Base-by-base conservation (phyloP, 2,329 filamentous ascomycete genomes). In the Dothidotthia symphoricarpi region DNA sequence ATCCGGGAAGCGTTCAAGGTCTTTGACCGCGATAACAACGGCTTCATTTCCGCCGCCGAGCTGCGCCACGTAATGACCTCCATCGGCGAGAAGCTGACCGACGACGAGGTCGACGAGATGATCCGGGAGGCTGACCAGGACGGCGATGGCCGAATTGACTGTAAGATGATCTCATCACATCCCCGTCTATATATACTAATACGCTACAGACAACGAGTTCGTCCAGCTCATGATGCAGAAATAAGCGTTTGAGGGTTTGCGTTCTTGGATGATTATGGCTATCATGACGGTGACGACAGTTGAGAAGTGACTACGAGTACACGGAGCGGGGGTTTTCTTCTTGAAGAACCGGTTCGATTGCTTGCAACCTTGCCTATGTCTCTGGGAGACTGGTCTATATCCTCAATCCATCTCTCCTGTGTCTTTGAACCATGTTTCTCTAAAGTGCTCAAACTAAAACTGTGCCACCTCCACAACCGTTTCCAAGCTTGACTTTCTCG, bases 1-100 rank as follows among this genome's bases (percentile, higher is more conserved):
- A 81, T 83, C 61, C 73, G 76, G 53, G 77, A 79, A 60, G 80
- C 80, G 35, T 83, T 83, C 73, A 75, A 77, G 64, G 79, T 82
- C 57, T 83, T 83, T 63, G 80, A 83, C 64, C 76, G 77, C 58
- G 80, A 83, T 59, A 77, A 77, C 65, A 81, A 78, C 61, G 80
- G 80, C 51, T 81, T 80, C 61, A 83, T 83, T 66, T 79, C 76
- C 17, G 74, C 77, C 36, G 76, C 77, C 34, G 80, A 83, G 66
- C 70, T 83, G 49, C 73, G 76, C 51, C 73, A 77, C 54, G 78
- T 83, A 64, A 81, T 83, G 76, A 79, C 76, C 50, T 78, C 75
- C 16, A 78, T 83, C 38, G 80, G 80, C 50, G 80, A 83, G 72
- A 77, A 80, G 62, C 65, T 83, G 61, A 80, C 77, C 33, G 78